Conservation (phyloP, 2,329 filamentous ascomycete genomes). For the Microdochium trichocladiopsis region DNA sequence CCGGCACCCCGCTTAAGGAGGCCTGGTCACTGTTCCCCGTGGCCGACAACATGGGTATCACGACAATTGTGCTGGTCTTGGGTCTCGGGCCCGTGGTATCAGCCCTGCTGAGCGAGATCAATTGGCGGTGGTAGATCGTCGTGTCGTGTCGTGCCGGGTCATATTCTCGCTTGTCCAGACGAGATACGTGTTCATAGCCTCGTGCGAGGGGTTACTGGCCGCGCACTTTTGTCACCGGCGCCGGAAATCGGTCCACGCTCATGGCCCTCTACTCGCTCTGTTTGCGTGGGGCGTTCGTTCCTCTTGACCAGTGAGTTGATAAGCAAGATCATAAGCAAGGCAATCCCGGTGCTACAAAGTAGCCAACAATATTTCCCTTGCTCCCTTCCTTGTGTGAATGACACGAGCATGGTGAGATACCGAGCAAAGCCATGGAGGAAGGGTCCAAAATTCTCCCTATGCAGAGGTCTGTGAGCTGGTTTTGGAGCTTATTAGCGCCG, state of each 20-base stretch:
- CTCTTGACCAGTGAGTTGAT: no score
- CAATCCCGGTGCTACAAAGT: no score
- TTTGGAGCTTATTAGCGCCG: no score
- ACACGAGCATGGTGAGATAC: no score
- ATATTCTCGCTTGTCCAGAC: slow-evolving; percentile 31
- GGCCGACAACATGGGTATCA: slow-evolving; percentile 53
- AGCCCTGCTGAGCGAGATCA: slow-evolving; percentile 60
- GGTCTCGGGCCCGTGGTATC: slow-evolving; percentile 61
- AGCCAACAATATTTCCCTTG: no score
- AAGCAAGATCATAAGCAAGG: no score
- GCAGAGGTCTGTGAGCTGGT: no score
- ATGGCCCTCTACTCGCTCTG: slow-evolving; percentile 61
- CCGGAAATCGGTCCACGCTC: slow-evolving; percentile 57
- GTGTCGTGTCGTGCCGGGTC: slow-evolving; percentile 18
- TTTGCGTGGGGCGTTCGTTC: slow-evolving; percentile 54
- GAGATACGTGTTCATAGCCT: slow-evolving; percentile 51
- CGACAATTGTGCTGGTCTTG: slow-evolving; percentile 58
- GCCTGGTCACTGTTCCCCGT: slow-evolving; percentile 51
- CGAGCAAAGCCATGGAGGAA: no score
- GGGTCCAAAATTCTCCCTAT: no score
- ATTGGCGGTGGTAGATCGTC: slow-evolving; percentile 27
- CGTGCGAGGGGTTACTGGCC: slow-evolving; percentile 54
- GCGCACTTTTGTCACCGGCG: slow-evolving; percentile 56
- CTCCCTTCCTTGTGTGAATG: no score
- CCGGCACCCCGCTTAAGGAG: slow-evolving; percentile 42